These are phyloP conservation scores for Hypomyces rosellus DNA, from an alignment of 2,329 filamentous ascomycete species.

Conservation along the genomic window DNA sequence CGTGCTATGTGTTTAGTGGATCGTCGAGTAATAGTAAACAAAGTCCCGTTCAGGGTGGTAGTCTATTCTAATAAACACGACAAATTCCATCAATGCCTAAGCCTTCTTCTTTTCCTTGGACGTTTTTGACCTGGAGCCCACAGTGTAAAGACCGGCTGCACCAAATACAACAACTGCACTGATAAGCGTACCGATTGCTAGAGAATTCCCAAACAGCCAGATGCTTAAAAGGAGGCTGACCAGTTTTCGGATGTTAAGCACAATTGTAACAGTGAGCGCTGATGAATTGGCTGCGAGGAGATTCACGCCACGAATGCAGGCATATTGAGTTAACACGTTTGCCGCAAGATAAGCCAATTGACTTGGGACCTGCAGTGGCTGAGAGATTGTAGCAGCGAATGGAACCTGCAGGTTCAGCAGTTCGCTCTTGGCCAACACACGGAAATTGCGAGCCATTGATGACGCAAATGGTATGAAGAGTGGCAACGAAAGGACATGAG, in stretches of 20 bases:
- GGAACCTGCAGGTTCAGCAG: slow-evolving; percentile 37
- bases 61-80: background rate
- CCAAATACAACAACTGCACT: slow-evolving; percentile 84
- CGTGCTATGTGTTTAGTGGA: no score
- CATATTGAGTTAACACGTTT: slow-evolving; percentile 85
- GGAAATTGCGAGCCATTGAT: slow-evolving; percentile 58
- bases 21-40: no score
- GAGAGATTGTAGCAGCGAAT: slow-evolving; percentile 11
- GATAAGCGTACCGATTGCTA: slow-evolving; percentile 68
- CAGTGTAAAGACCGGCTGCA: slow-evolving; percentile 83
- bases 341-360: slow-evolving; percentile 65
- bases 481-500: slow-evolving; percentile 67
- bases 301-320: slow-evolving; percentile 94
- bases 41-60: no score
- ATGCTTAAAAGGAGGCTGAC: slow-evolving; percentile 88
- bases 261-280: slow-evolving; percentile 91
- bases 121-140: slow-evolving; percentile 47
- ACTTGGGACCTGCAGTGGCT: slow-evolving; percentile 45
- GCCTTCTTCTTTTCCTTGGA: slow-evolving; percentile 5
- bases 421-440: slow-evolving; percentile 56
- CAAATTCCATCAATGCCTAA: no score
- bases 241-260: slow-evolving; percentile 90
- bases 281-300: slow-evolving; percentile 83
- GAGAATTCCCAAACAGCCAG: slow-evolving; percentile 83
- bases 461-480: slow-evolving; percentile 68